Evolutionary conservation across 306 rosid species (phyloP).

Genomic region (Aeschynomene evenia): DNA sequence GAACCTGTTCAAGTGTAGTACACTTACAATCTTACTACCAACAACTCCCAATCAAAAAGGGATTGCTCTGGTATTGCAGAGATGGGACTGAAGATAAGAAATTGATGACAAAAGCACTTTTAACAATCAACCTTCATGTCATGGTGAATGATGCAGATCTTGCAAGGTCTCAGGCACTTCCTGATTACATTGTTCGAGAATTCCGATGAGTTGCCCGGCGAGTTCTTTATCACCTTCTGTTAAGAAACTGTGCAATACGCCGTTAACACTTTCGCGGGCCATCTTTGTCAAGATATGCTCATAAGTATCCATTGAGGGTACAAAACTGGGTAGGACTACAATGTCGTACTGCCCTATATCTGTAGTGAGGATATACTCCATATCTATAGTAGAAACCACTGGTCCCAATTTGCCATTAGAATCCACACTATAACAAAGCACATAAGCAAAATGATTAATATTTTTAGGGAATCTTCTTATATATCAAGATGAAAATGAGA

Average conservation of each 20-base stretch:
- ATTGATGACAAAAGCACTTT: conserved; percentile 6
- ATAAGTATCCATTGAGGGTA: conserved; percentile 45
- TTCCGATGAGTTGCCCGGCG: conserved; percentile 48
- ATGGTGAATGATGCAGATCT: conserved; percentile 40
- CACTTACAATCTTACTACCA: conserved; percentile 20
- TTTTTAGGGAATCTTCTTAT: not conserved
- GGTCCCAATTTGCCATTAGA: conserved; percentile 22
- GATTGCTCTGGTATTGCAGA: not conserved
- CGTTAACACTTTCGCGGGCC: conserved; percentile 60
- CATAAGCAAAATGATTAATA: conserved; percentile 3
- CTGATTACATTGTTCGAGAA: conserved; percentile 67
- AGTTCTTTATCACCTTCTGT: conserved; percentile 40
- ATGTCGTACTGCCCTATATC: conserved; percentile 50
- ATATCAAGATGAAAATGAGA: conserved; percentile 1
- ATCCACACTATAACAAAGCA: conserved; percentile 40
- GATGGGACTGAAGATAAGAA: conserved; percentile 15
- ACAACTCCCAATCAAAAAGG: not conserved
- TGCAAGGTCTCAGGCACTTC: conserved; percentile 51
- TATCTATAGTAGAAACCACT: conserved; percentile 38
- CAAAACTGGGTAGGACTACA: conserved; percentile 50
- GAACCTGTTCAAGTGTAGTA: not conserved
- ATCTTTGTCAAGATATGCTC: conserved; percentile 50
- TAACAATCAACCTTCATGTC: conserved; percentile 36
- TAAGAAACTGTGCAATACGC: conserved; percentile 57
- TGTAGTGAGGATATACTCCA: conserved; percentile 38